phyloP scores from a whole-genome alignment of 2,329 filamentous ascomycete species.

The Phyllosticta ampelicida region DNA sequence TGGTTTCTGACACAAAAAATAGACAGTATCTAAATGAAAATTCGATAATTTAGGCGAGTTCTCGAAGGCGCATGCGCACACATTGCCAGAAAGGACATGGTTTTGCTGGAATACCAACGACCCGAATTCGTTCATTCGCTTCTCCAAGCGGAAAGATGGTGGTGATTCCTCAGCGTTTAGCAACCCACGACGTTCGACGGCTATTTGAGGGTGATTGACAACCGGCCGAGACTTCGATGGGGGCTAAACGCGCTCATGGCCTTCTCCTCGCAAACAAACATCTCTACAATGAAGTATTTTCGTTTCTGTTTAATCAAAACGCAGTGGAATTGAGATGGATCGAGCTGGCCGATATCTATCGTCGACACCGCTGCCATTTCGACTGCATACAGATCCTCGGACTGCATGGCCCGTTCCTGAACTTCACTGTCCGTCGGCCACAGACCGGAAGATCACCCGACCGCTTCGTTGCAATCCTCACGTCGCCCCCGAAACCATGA shows the following conservation, averaged over 20 bases:
- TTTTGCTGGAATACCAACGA: too few species aligned
- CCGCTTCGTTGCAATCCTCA: background rate
- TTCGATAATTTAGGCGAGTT: background rate
- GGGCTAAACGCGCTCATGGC: background rate
- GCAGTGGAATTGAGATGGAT: background rate
- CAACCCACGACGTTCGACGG: background rate
- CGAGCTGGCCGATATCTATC: background rate
- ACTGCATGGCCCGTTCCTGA: background rate
- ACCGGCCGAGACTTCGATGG: background rate
- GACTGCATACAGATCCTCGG: background rate
- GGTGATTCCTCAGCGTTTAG: too few species aligned
- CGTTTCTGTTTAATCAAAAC: background rate
- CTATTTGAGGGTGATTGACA: background rate
- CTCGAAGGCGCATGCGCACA: background rate
- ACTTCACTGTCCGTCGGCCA: background rate
- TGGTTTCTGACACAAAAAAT: background rate
- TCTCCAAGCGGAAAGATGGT: too few species aligned
- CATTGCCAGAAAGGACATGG: too few species aligned
- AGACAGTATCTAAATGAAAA: background rate
- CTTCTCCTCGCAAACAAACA: background rate
- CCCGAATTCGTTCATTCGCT: too few species aligned
- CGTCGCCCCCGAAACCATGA: background rate
- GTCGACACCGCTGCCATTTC: background rate
- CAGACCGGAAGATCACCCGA: too few species aligned
- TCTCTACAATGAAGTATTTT: background rate